Conservation (phyloP, 176 grass and related monocot species). For the Alloteropsis semialata region DNA sequence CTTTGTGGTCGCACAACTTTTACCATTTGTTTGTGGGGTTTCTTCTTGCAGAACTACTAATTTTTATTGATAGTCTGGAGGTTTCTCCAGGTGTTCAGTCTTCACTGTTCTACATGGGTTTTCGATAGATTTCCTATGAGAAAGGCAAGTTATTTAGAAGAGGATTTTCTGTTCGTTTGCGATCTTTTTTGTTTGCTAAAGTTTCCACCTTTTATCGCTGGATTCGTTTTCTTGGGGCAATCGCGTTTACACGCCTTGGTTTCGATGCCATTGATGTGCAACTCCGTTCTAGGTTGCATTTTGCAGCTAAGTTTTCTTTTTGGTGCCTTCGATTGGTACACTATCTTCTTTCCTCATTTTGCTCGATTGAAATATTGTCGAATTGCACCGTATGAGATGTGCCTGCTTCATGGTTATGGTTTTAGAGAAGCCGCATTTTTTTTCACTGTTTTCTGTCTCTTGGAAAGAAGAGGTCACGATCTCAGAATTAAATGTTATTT, state of each 20-base stretch:
- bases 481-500: neutral
- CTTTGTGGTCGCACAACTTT: neutral
- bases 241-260: neutral
- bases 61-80: neutral
- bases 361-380: neutral
- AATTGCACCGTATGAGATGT: neutral
- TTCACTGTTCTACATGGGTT: neutral
- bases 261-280: neutral
- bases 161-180: neutral
- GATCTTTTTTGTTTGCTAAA: neutral
- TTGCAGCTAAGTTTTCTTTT: neutral
- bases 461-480: neutral
- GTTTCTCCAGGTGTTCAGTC: neutral
- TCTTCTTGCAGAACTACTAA: neutral
- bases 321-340: neutral
- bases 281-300: conserved; percentile 6
- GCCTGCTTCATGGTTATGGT: neutral
- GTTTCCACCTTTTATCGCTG: neutral
- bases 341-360: neutral
- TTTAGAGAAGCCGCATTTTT: neutral
- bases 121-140: neutral
- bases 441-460: neutral
- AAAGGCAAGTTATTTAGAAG: neutral
- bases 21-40: neutral
- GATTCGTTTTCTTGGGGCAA: neutral